Base-by-base conservation (phyloP, 208 protist genomes). In the Trypanosoma rangeli region DNA sequence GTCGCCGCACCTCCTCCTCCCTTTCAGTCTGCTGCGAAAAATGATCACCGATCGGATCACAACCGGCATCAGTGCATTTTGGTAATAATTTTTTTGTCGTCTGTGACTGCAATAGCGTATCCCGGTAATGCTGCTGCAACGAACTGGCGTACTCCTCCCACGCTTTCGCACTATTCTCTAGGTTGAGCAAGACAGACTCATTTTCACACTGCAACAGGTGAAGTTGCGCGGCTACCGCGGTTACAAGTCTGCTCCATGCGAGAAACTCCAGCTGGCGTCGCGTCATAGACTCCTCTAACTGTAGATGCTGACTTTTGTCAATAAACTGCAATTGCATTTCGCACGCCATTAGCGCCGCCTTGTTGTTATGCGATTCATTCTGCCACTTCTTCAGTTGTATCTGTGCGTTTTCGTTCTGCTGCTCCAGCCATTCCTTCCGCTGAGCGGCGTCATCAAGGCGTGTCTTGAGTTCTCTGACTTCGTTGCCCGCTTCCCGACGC, bases 131-230 rank as follows among this genome's bases (percentile, higher is more conserved):
- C 20, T 69, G 49, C 48, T 74, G 72, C 26, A 87, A 74, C 13
- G 65, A 62, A 49, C 20, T 29, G 24, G 62, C 50, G 55, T 87
- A 80, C 20, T 68, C 56, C 49, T 77, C 62, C 39, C 82, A 84
- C 48, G 83, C 80, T 18, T 54, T 63, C 42, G 86, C 76, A 31
- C 72, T 73, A 26, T 81, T 81, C 22, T 72, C 55, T 64, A 79
- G 78, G 28, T 63, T 53, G n/a, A 55, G 16, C 10, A 44, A 5
- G 12, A 71, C 31, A 15, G 42, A 73, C 31, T 68, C 31, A 39
- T 35, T 35, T 24, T 54, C 68, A 37, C 49, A 63, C 28, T 50
- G 64, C 22, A 64, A 22, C 35, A 55, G 33, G 18, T 22, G 54
- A 9, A 67, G 3, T 24, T 64, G 62, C 15, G 37, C 26, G 13